phyloP scores from a whole-genome alignment of 2,329 filamentous ascomycete genomes.

The Colletotrichum tamarilloi region DNA sequence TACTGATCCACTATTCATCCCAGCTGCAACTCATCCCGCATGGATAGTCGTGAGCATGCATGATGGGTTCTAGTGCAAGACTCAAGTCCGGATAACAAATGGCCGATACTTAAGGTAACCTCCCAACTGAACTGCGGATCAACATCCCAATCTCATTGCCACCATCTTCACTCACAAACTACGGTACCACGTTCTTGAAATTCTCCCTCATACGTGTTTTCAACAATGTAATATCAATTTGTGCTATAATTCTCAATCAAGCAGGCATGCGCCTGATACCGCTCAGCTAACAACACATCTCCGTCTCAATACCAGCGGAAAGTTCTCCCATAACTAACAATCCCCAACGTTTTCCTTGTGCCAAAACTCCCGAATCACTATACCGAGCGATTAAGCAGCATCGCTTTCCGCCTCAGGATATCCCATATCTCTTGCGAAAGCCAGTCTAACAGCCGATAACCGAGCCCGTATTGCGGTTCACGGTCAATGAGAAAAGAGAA shows the following conservation, averaged over 20 bases:
- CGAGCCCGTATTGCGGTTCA: not conserved
- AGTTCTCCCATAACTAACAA: not conserved
- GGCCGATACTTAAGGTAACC: too few relatives aligned
- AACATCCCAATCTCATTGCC: too few relatives aligned
- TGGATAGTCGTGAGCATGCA: not conserved
- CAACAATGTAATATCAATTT: not conserved
- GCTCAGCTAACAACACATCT: not conserved
- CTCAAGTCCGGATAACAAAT: not conserved
- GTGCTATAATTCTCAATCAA: not conserved
- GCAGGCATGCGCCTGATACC: too few relatives aligned
- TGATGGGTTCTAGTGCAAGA: not conserved
- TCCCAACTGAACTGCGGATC: too few relatives aligned
- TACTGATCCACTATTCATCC: not conserved
- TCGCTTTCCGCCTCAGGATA: not conserved
- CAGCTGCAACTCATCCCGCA: not conserved
- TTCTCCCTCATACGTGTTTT: not conserved
- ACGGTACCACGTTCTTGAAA: not conserved
- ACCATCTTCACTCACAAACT: not conserved
- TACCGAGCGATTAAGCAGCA: not conserved
- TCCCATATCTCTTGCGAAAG: not conserved
- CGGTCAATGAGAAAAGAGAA: not conserved
- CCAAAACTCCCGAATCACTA: not conserved
- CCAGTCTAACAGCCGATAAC: not conserved
- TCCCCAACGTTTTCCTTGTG: not conserved
- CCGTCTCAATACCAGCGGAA: not conserved